phyloP scores from a whole-genome alignment of 345 rosid species.

The Citrus glauca region DNA sequence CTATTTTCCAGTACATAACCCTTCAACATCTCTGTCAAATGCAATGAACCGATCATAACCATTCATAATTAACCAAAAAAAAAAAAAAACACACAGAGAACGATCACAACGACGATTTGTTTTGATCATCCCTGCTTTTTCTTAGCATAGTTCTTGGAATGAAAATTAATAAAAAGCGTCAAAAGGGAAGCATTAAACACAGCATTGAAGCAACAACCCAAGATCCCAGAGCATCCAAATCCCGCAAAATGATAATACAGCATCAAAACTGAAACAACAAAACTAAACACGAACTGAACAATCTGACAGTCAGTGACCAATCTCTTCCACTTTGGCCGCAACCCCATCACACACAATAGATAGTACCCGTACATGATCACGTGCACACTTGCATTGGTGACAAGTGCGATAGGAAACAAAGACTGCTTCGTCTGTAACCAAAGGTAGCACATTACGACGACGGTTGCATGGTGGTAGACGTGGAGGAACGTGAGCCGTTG shows the following conservation, averaged over 20 bases:
- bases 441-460: conserved; percentile 64
- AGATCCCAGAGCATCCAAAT: conserved; percentile 60
- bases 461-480: conserved; percentile 77
- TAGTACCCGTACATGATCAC: conserved; percentile 73
- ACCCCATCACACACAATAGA: conserved; percentile 50
- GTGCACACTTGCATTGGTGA: conserved; percentile 58
- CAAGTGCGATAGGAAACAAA: conserved; percentile 52
- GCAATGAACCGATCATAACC: too few relatives aligned
- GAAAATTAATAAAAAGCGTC: conserved; percentile 60
- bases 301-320: conserved; percentile 74
- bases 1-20: too few relatives aligned
- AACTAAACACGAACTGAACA: conserved; percentile 67
- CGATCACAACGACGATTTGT: not conserved
- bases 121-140: not conserved
- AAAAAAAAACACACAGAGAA: not conserved
- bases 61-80: too few relatives aligned
- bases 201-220: conserved; percentile 67
- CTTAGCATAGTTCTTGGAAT: conserved; percentile 41
- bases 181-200: conserved; percentile 63
- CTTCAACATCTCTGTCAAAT: too few relatives aligned
- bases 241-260: conserved; percentile 44
- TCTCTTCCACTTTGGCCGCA: conserved; percentile 73
- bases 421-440: conserved; percentile 61
- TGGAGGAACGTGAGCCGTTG: conserved; percentile 77
- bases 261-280: conserved; percentile 46